Evolutionary conservation across 2,329 filamentous ascomycete species (phyloP).

Genomic region (Orbilia quercus): DNA sequence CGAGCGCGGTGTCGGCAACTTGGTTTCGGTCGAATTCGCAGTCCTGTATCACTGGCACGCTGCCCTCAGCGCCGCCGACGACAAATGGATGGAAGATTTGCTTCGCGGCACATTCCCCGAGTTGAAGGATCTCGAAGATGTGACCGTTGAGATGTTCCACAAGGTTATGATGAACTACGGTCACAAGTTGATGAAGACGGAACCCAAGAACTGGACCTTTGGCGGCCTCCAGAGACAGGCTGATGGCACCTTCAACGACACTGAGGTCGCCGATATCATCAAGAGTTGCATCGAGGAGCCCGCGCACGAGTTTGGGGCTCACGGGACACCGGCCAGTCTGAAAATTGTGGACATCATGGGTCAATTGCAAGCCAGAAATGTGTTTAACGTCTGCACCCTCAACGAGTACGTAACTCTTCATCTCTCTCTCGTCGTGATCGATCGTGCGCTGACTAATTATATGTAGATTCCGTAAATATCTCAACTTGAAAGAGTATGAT

Average conservation of each 20-base stretch:
- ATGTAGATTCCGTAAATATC: conserved; percentile 68
- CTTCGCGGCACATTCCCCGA: conserved; percentile 67
- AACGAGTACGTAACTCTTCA: conserved; percentile 68
- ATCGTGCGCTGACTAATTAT: conserved; percentile 63
- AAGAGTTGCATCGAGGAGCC: conserved; percentile 72
- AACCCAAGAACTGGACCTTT: conserved; percentile 65
- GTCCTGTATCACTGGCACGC: conserved; percentile 75
- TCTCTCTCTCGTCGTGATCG: conserved; percentile 6
- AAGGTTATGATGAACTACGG: conserved; percentile 64
- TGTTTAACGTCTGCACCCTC: conserved; percentile 68
- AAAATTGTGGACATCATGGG: conserved; percentile 72
- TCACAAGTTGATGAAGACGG: conserved; percentile 62
- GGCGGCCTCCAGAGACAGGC: conserved; percentile 63
- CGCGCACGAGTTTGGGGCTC: conserved; percentile 71
- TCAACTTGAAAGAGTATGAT: conserved; percentile 67
- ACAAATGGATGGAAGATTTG: conserved; percentile 71
- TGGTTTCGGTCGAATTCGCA: conserved; percentile 76
- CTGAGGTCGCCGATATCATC: conserved; percentile 69
- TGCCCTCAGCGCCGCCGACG: conserved; percentile 71
- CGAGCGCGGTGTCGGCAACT: conserved; percentile 72
- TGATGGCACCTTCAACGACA: conserved; percentile 68
- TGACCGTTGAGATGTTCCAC: conserved; percentile 64
- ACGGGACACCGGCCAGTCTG: conserved; percentile 70
- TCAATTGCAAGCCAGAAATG: conserved; percentile 71
- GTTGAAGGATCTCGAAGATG: conserved; percentile 64